Percentiles rank a stretch among this genome's conserved stretches.
These are phyloP conservation scores for Avena eriantha DNA, from an alignment of 176 grass and related monocot species.

Conservation along the genomic window DNA sequence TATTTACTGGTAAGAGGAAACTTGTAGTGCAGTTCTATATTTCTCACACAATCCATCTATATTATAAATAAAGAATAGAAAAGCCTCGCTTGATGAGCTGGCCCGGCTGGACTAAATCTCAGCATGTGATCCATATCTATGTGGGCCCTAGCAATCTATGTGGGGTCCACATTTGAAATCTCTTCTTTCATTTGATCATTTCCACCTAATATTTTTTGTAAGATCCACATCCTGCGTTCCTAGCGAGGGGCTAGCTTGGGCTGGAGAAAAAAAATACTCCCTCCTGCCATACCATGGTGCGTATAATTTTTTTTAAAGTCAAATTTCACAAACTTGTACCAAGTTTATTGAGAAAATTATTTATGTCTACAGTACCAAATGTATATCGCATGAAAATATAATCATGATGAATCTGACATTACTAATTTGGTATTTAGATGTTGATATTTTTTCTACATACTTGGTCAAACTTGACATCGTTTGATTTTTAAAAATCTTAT, in stretches of 20 bases:
- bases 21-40: not conserved
- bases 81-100: slow-evolving; percentile 22
- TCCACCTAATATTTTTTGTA: slow-evolving; percentile 25
- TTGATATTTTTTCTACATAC: no score
- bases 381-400: no score
- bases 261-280: not conserved
- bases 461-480: no score
- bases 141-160: slow-evolving; percentile 38
- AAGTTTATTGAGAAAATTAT: no score
- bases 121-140: slow-evolving; percentile 42
- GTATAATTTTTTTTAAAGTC: no score
- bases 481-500: no score
- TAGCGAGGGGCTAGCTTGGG: slow-evolving; percentile 4
- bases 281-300: no score
- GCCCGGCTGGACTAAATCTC: slow-evolving; percentile 11
- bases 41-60: not conserved
- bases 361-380: no score
- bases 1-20: not conserved
- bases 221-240: not conserved
- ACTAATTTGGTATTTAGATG: no score
- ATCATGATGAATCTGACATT: no score
- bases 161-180: slow-evolving; percentile 12
- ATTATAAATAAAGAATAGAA: not conserved
- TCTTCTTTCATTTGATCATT: not conserved
- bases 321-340: no score